A percentile compares a stretch with the other conserved stretches of the same genome.
These are phyloP conservation scores for Proliferodiscus dingleyae DNA, from an alignment of 2,329 filamentous ascomycete genomes.

Conservation along the genomic window DNA sequence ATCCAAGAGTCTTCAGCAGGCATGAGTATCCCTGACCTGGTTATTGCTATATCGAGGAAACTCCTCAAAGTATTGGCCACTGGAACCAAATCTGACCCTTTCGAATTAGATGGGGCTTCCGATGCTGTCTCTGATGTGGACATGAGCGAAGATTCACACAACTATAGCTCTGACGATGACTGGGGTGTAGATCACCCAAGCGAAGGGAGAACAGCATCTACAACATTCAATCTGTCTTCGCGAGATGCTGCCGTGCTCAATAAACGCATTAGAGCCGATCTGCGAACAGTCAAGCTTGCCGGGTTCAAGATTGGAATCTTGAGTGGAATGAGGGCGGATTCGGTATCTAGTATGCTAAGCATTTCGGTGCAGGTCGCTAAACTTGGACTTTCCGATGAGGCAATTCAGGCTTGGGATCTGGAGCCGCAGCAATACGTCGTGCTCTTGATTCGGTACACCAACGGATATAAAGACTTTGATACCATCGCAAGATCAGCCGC, in stretches of 20 bases:
- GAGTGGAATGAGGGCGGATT: conserved; percentile 39
- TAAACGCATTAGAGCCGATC: conserved; percentile 51
- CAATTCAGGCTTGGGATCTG: conserved; percentile 73
- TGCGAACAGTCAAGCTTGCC: conserved; percentile 53
- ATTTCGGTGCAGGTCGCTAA: conserved; percentile 66
- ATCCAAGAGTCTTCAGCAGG: conserved; percentile 21
- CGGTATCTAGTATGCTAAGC: conserved; percentile 49
- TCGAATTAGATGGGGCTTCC: conserved; percentile 32
- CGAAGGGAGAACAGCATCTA: not conserved
- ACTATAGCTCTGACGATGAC: conserved; percentile 15
- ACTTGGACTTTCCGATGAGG: conserved; percentile 69
- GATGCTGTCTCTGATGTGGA: conserved; percentile 22
- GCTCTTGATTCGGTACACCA: conserved; percentile 61
- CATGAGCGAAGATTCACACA: conserved; percentile 14
- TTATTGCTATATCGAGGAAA: conserved; percentile 21
- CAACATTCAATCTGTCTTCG: conserved; percentile 9
- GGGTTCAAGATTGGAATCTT: conserved; percentile 68
- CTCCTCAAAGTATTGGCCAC: conserved; percentile 19
- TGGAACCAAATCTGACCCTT: conserved; percentile 14
- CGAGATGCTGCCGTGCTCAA: conserved; percentile 13
- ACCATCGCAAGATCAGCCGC: conserved; percentile 42
- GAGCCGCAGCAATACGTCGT: conserved; percentile 64
- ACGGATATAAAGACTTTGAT: conserved; percentile 57
- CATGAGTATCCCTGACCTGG: conserved; percentile 21
- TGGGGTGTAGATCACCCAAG: conserved; percentile 12